phyloP scores from a whole-genome alignment of 73 alveolate genomes.

The Paramecium sexaurelia region DNA sequence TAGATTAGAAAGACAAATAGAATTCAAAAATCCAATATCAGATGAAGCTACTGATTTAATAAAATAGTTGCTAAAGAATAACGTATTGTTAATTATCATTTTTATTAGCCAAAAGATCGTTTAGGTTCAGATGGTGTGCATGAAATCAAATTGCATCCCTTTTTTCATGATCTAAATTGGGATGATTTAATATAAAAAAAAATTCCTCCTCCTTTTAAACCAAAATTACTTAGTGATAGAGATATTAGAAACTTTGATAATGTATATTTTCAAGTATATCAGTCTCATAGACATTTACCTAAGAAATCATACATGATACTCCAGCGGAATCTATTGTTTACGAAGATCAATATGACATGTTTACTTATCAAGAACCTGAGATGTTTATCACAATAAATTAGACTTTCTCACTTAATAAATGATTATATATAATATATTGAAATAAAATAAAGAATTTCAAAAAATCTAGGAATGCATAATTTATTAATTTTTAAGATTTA shows the following conservation, averaged over 20 bases:
- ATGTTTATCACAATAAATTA: background rate
- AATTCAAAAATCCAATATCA: background rate
- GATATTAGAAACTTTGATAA: constrained; percentile 75
- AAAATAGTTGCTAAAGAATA: background rate
- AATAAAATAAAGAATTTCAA: background rate
- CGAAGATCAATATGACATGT: background rate
- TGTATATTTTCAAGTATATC: background rate
- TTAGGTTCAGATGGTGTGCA: constrained; percentile 62
- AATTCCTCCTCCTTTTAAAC: constrained; percentile 78
- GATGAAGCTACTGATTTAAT: background rate
- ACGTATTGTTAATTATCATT: constrained; percentile 31
- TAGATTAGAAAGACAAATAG: background rate
- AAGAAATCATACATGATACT: constrained; percentile 36
- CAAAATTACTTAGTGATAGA: constrained; percentile 59
- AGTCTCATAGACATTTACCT: background rate
- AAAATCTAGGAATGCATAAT: background rate
- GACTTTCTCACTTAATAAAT: constrained; percentile 2
- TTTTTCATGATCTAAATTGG: constrained; percentile 75
- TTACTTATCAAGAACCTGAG: constrained; percentile 8
- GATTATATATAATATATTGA: background rate
- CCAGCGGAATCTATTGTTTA: background rate
- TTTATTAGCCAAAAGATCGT: constrained; percentile 65
- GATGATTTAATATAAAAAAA: constrained; percentile 70
- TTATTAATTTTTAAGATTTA: background rate
- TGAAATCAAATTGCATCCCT: constrained; percentile 77